Evolutionary conservation across 2,329 filamentous ascomycete species (phyloP), one percentile per base, ranked within the genome.

Genomic region (Hirsutella thompsonii): DNA sequence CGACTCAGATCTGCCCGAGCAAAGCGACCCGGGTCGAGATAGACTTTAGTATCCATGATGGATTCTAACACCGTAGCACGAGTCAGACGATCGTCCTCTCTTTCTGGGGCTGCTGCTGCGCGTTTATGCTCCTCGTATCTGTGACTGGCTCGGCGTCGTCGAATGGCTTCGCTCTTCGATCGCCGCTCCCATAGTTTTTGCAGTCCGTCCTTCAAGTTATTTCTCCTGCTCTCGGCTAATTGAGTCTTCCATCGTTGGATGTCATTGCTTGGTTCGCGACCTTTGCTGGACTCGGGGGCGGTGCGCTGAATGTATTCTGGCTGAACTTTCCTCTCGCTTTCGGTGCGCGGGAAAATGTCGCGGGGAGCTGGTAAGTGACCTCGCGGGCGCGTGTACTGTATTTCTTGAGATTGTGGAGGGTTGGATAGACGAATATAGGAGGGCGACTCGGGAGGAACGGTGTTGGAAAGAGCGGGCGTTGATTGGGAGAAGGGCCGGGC

Each of bases 361-460:
- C 89, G 81, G 29, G 92, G 90, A 0, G 87, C 69, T 8, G 92
- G 92, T 0, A 98, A 73, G 43, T 81, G 76, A 50, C 92, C 92
- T 58, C 87, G 87, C 28, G 87, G 59, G 9, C 62, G 60, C 2
- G 60, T 54, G 2, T 54, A 62, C 45, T 59, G 63, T 13, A 57
- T 57, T 49, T 74, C 67, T 26, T 75, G 70, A 39, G 81, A 77
- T 58, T 94, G 87, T n/a, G 78, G 73, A 38, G 83, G 74, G 50
- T 72, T 70, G 37, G 89, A 90, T 42, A 95, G 69, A 49, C 86
- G 79, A 63, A 96, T 83, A 68, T 83, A 96, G 48, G 76, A 74
- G 37, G 92, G 90, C 29, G 88, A 94, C 58, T 95, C 85, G 38
- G 92, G 90, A 16, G 82, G 81, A 47, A 89, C 83, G 37, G 68